Conservation (phyloP, 768 basidiomycete genomes). For the Nidularia sp. region DNA sequence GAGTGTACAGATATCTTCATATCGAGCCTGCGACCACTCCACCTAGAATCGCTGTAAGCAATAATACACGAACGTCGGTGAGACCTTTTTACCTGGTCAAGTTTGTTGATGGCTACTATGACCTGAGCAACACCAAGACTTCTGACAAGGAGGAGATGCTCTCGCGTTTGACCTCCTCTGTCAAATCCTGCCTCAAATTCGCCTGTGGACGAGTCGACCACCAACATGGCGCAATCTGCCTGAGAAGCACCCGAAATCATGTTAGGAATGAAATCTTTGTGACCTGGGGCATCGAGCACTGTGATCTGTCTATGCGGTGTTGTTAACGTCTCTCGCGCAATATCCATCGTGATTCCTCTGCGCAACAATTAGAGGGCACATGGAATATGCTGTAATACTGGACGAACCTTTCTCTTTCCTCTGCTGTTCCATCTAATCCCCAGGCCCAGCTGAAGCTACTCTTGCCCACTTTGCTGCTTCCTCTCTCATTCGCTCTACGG, state of each 20-base stretch:
- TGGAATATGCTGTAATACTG: not conserved
- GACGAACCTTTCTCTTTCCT: slow-evolving; percentile 86
- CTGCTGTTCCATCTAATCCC: slow-evolving; percentile 89
- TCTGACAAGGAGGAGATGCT: slow-evolving; percentile 87
- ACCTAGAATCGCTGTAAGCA: slow-evolving; percentile 47
- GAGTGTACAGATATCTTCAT: slow-evolving; percentile 74
- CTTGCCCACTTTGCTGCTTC: slow-evolving; percentile 87
- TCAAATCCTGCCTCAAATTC: slow-evolving; percentile 97
- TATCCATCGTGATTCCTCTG: slow-evolving; percentile 98
- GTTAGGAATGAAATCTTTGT: slow-evolving; percentile 97
- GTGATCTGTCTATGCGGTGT: slow-evolving; percentile 80
- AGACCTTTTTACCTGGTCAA: slow-evolving; percentile 68
- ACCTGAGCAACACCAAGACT: slow-evolving; percentile 91
- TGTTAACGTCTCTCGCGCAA: slow-evolving; percentile 75
- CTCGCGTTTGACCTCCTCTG: slow-evolving; percentile 90
- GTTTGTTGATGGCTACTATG: slow-evolving; percentile 91
- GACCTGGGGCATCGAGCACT: slow-evolving; percentile 96
- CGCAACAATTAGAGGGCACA: slow-evolving; percentile 3
- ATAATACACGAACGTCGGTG: not conserved
- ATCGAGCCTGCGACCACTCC: slow-evolving; percentile 79
- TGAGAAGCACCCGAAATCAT: slow-evolving; percentile 99
- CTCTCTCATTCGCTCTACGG: slow-evolving; percentile 79
- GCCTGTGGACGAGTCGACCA: slow-evolving; percentile 85
- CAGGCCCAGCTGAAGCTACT: slow-evolving; percentile 97
- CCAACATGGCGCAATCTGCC: slow-evolving; percentile 91